A percentile compares a stretch with the other conserved stretches of the same genome.
These are phyloP conservation scores for Aspergillus proliferans DNA, from an alignment of 2,329 filamentous ascomycete species.

Conservation along the genomic window DNA sequence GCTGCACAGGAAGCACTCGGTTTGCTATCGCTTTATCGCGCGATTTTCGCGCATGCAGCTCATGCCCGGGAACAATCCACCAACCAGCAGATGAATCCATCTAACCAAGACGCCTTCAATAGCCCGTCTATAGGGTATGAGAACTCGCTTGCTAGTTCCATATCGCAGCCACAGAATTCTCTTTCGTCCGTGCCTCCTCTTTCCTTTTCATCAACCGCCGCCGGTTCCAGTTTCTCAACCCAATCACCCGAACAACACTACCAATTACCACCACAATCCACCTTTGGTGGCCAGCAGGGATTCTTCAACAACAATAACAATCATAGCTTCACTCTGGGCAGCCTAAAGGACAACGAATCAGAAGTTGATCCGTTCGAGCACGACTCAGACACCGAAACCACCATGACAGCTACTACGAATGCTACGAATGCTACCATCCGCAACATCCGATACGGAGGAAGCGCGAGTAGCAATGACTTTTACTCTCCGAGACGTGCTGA, in stretches of 20 bases:
- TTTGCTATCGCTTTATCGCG: conserved; percentile 21
- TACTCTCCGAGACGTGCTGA: conserved; percentile 27
- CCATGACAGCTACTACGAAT: conserved; percentile 25
- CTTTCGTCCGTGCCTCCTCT: conserved; percentile 19
- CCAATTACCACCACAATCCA: conserved; percentile 5
- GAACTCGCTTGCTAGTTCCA: not conserved
- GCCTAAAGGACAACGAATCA: conserved; percentile 25
- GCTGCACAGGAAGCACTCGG: conserved; percentile 32
- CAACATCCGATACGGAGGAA: conserved; percentile 31
- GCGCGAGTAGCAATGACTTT: conserved; percentile 11
- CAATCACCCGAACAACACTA: conserved; percentile 19
- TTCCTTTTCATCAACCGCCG: conserved; percentile 25
- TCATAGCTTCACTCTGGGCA: conserved; percentile 28
- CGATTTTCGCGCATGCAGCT: conserved; percentile 1
- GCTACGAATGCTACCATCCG: conserved; percentile 28
- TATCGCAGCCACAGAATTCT: conserved; percentile 1
- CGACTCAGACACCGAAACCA: conserved; percentile 34
- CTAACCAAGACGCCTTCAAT: not conserved
- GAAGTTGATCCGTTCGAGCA: conserved; percentile 23
- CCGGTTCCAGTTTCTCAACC: conserved; percentile 22
- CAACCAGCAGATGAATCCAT: not conserved
- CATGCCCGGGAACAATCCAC: not conserved
- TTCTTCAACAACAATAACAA: conserved; percentile 9
- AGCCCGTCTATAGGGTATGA: not conserved
- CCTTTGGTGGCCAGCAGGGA: conserved; percentile 14